Conservation (phyloP, 768 basidiomycete species). For the Boletus barrowsii region DNA sequence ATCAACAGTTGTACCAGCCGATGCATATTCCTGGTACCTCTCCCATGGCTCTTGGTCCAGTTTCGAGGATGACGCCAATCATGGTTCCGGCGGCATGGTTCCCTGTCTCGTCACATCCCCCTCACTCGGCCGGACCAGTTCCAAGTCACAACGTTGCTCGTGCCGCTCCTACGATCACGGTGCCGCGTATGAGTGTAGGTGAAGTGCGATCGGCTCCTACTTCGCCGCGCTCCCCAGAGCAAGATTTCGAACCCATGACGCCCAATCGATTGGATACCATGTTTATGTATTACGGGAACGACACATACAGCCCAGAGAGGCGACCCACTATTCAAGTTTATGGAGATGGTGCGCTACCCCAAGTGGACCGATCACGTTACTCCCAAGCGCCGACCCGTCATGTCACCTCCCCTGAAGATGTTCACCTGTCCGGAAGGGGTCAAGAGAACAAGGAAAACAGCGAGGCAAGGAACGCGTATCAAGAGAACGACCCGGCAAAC, state of each 20-base stretch:
- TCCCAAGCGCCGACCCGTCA: conserved; percentile 13
- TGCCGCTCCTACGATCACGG: conserved; percentile 12
- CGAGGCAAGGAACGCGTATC: conserved; percentile 12
- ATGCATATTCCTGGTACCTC: conserved; percentile 26
- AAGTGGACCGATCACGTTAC: conserved; percentile 19
- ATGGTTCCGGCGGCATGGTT: conserved; percentile 15
- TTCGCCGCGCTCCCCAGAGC: conserved; percentile 41
- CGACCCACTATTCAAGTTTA: conserved; percentile 21
- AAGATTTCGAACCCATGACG: conserved; percentile 33
- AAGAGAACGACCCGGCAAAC: conserved; percentile 19
- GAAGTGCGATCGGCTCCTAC: conserved; percentile 34
- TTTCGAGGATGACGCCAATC: conserved; percentile 3
- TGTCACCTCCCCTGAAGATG: conserved; percentile 12
- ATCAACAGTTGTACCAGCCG: conserved; percentile 32
- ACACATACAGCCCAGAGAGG: conserved; percentile 9
- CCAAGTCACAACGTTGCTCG: conserved; percentile 11
- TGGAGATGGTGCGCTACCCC: conserved; percentile 16
- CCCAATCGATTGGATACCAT: conserved; percentile 45
- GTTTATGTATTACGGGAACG: conserved; percentile 28
- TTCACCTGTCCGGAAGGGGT: conserved; percentile 4
- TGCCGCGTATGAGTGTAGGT: background rate
- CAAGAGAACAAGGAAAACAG: conserved; percentile 41
- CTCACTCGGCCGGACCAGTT: conserved; percentile 15
- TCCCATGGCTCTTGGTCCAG: conserved; percentile 3
- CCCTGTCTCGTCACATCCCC: conserved; percentile 8